These are phyloP conservation scores for Vavraia culicis DNA, from an alignment of 371 early-diverging fungal species.

Conservation along the genomic window DNA sequence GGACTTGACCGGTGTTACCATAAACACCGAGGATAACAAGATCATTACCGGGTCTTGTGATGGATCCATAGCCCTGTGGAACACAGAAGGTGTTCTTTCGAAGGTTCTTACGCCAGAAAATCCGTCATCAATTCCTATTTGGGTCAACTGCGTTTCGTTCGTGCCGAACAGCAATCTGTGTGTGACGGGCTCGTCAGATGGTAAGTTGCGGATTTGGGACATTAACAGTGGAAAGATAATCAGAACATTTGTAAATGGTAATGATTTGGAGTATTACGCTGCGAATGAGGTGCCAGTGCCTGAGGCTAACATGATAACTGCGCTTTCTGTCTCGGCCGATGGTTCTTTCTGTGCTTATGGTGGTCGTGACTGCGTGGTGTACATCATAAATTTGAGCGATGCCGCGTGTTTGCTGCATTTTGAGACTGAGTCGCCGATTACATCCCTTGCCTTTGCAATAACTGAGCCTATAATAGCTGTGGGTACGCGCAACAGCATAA, in stretches of 20 bases:
- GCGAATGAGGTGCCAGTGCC: constrained; percentile 79
- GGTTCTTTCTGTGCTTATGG: constrained; percentile 94
- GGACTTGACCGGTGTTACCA: constrained; percentile 16
- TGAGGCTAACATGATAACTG: constrained; percentile 89
- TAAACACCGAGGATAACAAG: constrained; percentile 29
- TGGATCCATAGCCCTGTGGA: constrained; percentile 24
- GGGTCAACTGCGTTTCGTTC: constrained; percentile 27
- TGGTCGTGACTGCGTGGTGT: constrained; percentile 85
- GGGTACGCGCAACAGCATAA: constrained; percentile 74
- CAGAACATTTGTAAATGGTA: no score
- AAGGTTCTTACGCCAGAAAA: neutral
- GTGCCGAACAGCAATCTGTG: constrained; percentile 13
- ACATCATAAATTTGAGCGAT: constrained; percentile 93
- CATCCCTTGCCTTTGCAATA: constrained; percentile 82
- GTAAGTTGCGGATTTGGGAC: constrained; percentile 95
- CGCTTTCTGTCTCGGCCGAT: constrained; percentile 86
- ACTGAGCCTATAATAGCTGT: constrained; percentile 96
- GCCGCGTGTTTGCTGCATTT: constrained; percentile 87
- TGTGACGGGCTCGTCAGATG: constrained; percentile 48
- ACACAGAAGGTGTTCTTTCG: constrained; percentile 22
- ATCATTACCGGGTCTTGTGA: constrained; percentile 34
- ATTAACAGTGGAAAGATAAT: constrained; percentile 79
- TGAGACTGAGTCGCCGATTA: constrained; percentile 72
- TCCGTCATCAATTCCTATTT: constrained; percentile 20
- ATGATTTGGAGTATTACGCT: no score